These are phyloP conservation scores for Diplodia intermedia DNA, from an alignment of 2,329 filamentous ascomycete genomes.

Conservation along the genomic window DNA sequence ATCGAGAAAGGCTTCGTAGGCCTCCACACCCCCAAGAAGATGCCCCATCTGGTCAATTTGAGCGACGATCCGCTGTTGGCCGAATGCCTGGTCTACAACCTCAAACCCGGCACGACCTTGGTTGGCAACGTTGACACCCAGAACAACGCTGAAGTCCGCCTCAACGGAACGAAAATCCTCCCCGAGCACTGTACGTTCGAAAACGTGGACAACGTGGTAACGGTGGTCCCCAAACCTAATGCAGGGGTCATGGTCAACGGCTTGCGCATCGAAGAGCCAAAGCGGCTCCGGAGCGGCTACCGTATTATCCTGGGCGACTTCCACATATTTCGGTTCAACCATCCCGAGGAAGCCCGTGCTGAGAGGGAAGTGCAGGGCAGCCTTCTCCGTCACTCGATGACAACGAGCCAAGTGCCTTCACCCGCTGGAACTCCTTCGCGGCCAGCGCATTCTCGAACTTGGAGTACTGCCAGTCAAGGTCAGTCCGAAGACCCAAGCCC, in stretches of 20 bases:
- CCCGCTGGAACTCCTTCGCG: constrained; percentile 64
- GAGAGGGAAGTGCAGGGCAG: constrained; percentile 83
- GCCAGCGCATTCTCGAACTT: constrained; percentile 74
- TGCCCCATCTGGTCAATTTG: constrained; percentile 97
- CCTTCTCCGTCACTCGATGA: constrained; percentile 81
- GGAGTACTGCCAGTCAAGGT: constrained; percentile 70
- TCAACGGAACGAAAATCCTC: constrained; percentile 93
- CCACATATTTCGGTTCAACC: constrained; percentile 98
- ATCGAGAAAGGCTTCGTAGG: constrained; percentile 99
- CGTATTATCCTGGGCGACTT: constrained; percentile 97
- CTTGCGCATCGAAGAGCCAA: constrained; percentile 83
- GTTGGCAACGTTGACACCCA: constrained; percentile 93
- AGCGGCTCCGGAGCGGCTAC: constrained; percentile 86
- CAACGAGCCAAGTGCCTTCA: constrained; percentile 67
- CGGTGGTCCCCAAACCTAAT: constrained; percentile 84
- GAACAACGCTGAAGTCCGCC: constrained; percentile 82
- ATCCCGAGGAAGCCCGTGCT: constrained; percentile 92
- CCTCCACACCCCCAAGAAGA: constrained; percentile 95
- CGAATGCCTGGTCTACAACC: constrained; percentile 96
- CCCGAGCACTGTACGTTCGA: constrained; percentile 94
- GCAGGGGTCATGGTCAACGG: constrained; percentile 99
- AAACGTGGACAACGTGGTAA: constrained; percentile 92
- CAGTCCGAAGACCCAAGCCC: constrained; percentile 79
- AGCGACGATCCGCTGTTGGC: constrained; percentile 82
- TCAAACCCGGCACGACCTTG: constrained; percentile 92